Conservation (phyloP, 2,329 filamentous ascomycete genomes). For the Penicillium italicum region DNA sequence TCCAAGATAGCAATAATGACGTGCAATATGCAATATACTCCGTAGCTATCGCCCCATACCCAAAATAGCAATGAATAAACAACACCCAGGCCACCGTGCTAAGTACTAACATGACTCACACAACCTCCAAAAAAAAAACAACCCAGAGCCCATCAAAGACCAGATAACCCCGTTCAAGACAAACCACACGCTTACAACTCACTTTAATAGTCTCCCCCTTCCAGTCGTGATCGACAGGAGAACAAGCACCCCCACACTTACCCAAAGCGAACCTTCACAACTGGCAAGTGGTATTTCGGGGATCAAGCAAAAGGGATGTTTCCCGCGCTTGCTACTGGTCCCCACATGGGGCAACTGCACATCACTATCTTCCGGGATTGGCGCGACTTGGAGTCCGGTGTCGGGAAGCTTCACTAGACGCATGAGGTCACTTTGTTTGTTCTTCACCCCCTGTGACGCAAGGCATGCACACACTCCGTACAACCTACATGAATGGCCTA, state of each 20-base stretch:
- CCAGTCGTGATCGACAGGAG: slow-evolving; percentile 24
- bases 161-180: background rate
- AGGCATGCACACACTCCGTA: background rate
- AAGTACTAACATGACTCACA: background rate
- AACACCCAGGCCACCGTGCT: background rate
- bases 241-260: slow-evolving; percentile 9
- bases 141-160: background rate
- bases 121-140: background rate
- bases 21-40: background rate
- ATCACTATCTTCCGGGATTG: background rate
- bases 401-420: background rate
- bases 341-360: background rate
- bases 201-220: slow-evolving; percentile 1
- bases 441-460: slow-evolving; percentile 1
- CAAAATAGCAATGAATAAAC: slow-evolving; percentile 2
- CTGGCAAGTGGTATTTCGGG: background rate
- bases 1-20: background rate
- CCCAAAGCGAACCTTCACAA: background rate
- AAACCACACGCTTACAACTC: slow-evolving; percentile 4
- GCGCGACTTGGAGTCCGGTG: background rate
- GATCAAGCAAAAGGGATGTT: background rate
- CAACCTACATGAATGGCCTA: background rate
- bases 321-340: background rate
- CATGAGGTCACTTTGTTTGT: background rate
- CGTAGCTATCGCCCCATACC: background rate